Conservation (phyloP, 2,329 filamentous ascomycete species). For the Ustulina deusta region DNA sequence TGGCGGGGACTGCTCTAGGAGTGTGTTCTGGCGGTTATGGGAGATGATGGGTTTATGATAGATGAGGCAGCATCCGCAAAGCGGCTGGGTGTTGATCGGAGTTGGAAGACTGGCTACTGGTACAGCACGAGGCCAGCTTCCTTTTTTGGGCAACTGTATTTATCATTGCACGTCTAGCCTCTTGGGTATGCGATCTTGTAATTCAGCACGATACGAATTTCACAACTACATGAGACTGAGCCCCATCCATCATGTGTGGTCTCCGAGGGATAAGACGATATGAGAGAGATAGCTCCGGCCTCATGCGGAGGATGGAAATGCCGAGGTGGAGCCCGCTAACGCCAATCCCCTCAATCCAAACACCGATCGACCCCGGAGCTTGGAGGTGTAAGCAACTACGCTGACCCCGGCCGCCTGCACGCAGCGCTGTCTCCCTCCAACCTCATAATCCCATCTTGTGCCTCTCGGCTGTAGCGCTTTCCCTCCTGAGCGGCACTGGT, state of each 20-base stretch:
- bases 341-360: conserved; percentile 21
- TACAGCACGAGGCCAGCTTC: background rate
- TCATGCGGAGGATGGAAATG: conserved; percentile 20
- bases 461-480: background rate
- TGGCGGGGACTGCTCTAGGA: background rate
- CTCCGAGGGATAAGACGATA: background rate
- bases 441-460: background rate
- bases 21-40: background rate
- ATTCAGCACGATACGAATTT: background rate
- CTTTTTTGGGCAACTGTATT: background rate
- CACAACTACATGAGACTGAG: background rate
- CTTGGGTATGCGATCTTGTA: background rate
- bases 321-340: conserved; percentile 7
- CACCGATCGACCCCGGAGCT: conserved; percentile 33
- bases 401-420: background rate
- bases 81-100: conserved; percentile 14
- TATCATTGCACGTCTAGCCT: too few species aligned
- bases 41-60: conserved; percentile 9
- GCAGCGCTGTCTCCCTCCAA: conserved; percentile 1
- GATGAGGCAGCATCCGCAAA: conserved; percentile 11
- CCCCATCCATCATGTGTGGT: background rate
- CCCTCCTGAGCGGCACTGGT: background rate
- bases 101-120: conserved; percentile 11
- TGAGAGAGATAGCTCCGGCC: conserved; percentile 15
- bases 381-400: conserved; percentile 4